phyloP scores from a whole-genome alignment of 148 eudicot species.

The Diospyros lotus region DNA sequence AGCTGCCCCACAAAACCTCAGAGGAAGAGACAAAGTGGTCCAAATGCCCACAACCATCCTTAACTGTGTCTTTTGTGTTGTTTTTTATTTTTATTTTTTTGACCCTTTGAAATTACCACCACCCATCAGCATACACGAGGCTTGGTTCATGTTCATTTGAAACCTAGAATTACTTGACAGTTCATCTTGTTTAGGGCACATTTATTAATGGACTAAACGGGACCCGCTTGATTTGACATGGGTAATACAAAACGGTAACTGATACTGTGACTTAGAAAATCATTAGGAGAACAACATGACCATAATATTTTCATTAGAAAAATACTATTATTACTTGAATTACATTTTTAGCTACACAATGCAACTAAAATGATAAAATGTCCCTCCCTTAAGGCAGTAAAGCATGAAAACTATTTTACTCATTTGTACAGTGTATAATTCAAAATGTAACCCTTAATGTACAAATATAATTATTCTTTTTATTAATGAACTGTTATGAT shows the following conservation, averaged over 20 bases:
- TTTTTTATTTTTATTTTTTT: slow-evolving; percentile 7
- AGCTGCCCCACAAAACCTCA: neutral
- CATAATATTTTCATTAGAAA: too few relatives aligned
- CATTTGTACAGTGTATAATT: too few relatives aligned
- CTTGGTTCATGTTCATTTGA: neutral
- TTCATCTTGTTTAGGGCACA: neutral
- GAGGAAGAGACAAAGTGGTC: slow-evolving; percentile 5
- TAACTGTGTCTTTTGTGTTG: slow-evolving; percentile 1
- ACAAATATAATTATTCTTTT: too few relatives aligned
- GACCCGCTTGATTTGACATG: neutral
- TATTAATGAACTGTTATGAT: too few relatives aligned
- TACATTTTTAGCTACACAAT: too few relatives aligned
- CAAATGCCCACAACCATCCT: slow-evolving; percentile 1
- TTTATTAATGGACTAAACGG: neutral
- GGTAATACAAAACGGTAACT: neutral
- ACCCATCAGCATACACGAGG: neutral
- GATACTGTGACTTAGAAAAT: neutral
- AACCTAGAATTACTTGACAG: neutral
- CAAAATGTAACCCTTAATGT: too few relatives aligned
- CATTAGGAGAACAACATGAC: neutral
- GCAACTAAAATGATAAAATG: too few relatives aligned
- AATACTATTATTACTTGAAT: too few relatives aligned
- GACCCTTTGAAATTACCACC: slow-evolving; percentile 9
- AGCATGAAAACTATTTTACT: too few relatives aligned
- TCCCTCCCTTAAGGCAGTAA: too few relatives aligned